Evolutionary conservation across 1,284 basidiomycete genomes (phyloP).

Genomic region (Fomitopsis betulina): DNA sequence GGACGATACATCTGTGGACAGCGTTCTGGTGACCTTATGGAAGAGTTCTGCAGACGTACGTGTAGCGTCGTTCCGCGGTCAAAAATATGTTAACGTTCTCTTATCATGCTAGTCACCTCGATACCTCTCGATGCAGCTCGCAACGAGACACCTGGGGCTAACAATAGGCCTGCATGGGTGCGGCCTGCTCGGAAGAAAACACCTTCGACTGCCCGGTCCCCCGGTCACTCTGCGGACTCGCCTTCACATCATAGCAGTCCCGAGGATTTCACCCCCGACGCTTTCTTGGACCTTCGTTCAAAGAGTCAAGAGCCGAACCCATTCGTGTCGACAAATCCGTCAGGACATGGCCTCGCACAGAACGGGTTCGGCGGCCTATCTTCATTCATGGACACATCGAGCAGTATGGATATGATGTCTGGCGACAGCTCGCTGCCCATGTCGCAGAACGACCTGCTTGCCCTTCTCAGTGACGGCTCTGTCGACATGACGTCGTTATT

Average conservation of each 20-base stretch:
- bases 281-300: slow-evolving; percentile 41
- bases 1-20: slow-evolving; percentile 83
- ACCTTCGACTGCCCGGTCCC: slow-evolving; percentile 36
- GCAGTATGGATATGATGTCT: slow-evolving; percentile 16
- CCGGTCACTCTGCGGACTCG: slow-evolving; percentile 40
- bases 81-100: not conserved
- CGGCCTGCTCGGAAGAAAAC: slow-evolving; percentile 80
- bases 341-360: slow-evolving; percentile 15
- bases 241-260: slow-evolving; percentile 57
- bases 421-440: slow-evolving; percentile 20
- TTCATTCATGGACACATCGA: slow-evolving; percentile 27
- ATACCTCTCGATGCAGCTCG: slow-evolving; percentile 73
- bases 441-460: slow-evolving; percentile 31
- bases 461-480: slow-evolving; percentile 30
- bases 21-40: slow-evolving; percentile 84
- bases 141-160: slow-evolving; percentile 40
- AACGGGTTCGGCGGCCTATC: slow-evolving; percentile 21
- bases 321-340: slow-evolving; percentile 14
- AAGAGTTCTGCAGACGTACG: slow-evolving; percentile 88
- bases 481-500: slow-evolving; percentile 30
- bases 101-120: slow-evolving; percentile 60
- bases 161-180: slow-evolving; percentile 75
- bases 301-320: slow-evolving; percentile 19
- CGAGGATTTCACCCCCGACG: slow-evolving; percentile 59
- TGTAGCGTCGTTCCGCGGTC: slow-evolving; percentile 12